Percentiles rank a stretch among this genome's conserved stretches.
phyloP scores from a whole-genome alignment of 495 filamentous ascomycete genomes.

The Parathielavia appendiculata region DNA sequence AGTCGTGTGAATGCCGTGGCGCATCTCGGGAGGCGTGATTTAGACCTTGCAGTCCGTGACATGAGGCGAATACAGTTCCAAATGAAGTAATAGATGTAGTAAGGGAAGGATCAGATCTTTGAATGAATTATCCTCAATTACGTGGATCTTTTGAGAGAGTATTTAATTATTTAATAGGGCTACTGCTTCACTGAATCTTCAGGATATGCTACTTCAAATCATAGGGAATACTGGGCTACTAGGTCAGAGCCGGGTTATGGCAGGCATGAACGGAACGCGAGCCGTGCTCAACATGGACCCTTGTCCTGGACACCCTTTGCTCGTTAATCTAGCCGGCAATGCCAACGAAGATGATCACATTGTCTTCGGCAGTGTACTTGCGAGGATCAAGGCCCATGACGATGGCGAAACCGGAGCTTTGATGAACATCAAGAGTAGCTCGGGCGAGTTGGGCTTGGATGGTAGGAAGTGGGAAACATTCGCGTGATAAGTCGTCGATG shows the following conservation, averaged over 20 bases:
- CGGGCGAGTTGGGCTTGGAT: constrained; percentile 30
- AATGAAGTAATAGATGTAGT: too few relatives aligned
- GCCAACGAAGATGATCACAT: constrained; percentile 46
- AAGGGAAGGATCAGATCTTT: too few relatives aligned
- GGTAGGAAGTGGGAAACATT: constrained; percentile 39
- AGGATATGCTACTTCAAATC: too few relatives aligned
- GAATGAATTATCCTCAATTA: too few relatives aligned
- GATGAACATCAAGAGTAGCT: constrained; percentile 34
- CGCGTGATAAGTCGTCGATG: constrained; percentile 31
- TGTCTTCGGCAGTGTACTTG: constrained; percentile 42
- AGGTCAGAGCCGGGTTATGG: background rate
- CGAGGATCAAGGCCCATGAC: constrained; percentile 45
- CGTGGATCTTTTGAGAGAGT: too few relatives aligned
- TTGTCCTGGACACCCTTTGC: constrained; percentile 46
- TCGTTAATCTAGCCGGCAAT: constrained; percentile 49
- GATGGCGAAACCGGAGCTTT: constrained; percentile 45
- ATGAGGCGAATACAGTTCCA: too few relatives aligned
- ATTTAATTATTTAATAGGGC: too few relatives aligned
- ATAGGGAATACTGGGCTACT: too few relatives aligned
- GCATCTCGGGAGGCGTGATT: constrained; percentile 37
- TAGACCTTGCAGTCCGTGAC: constrained; percentile 41
- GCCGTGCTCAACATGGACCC: constrained; percentile 45
- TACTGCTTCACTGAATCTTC: too few relatives aligned
- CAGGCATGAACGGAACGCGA: background rate
- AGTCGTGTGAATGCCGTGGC: constrained; percentile 46